Base-by-base conservation (phyloP, 495 filamentous ascomycete species). In the Baudoinia panamericana region DNA sequence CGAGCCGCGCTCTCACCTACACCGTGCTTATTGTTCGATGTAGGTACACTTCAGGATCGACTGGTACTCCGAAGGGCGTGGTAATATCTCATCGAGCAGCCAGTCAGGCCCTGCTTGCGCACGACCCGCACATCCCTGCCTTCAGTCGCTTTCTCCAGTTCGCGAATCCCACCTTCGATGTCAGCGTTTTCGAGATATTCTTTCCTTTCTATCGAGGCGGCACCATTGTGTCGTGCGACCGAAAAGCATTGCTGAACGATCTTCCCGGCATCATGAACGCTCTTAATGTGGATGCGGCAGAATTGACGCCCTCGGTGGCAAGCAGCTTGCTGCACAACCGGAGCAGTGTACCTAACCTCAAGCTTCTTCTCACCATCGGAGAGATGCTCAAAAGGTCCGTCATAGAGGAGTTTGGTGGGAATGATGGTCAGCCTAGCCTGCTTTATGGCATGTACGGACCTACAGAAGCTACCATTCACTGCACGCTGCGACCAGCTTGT, bases 401-500 rank as follows among this genome's bases (percentile, higher is more conserved):
- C 1, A 63, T 87, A 6, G 63, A 74, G 27, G 80, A 86, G 54
- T 93, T 84, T 63, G 80, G 78, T 1, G 54, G 60, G 24, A 57
- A 56, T 6, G 37, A 46, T 16, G 39, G 45, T 6, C 25, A 37
- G 3, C 37, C 46, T 7, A 63, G 69, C 8, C 70, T 87, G 21
- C 68, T 93, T 0, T 78, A 79, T 64, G 82, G 72, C 0, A 86
- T 88, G 84, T 93, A 93, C 51, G 84, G 84, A 0, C 84, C 84
- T 9, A 90, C 84, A 0, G 84, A 90, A 60, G 80, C 80, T 11
- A 68, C 83, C 1, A 86, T 93, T 31, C 84, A 93, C 44, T 80
- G 76, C 53, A 79, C 74, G 5, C 53, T 76, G 5, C 68, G 72
- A 34, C 53, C 62, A 1, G 40, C 59, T 21, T 71, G 78, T 50